These are phyloP conservation scores for Fusarium sp. DNA, from an alignment of 2,329 filamentous ascomycete species.

Conservation along the genomic window DNA sequence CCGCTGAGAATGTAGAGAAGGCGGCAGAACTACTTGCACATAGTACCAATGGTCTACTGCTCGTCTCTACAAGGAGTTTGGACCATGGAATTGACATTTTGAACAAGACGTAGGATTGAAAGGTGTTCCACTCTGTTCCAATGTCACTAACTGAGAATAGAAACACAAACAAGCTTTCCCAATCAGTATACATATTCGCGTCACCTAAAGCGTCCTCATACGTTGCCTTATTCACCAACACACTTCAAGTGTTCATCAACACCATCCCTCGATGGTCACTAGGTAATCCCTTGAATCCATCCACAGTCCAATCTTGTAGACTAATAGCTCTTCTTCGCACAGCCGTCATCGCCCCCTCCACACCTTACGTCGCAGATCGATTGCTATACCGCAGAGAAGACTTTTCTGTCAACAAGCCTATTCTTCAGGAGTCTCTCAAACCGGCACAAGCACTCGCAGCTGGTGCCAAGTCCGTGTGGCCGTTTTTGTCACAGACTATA, in stretches of 20 bases:
- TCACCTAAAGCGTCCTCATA: not conserved
- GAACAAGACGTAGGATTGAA: not conserved
- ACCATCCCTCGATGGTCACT: conserved; percentile 2
- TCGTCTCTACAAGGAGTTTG: not conserved
- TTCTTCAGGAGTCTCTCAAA: not conserved
- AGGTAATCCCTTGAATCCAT: not conserved
- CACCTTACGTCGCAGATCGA: not conserved
- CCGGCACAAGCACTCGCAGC: rapidly evolving
- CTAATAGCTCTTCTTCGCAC: not conserved
- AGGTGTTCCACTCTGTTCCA: no score
- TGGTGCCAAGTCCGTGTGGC: not conserved
- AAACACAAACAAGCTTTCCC: not conserved
- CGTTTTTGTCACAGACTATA: not conserved
- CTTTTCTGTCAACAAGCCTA: conserved; percentile 4
- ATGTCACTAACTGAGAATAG: not conserved
- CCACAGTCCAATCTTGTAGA: not conserved
- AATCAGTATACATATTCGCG: not conserved
- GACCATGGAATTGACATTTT: conserved; percentile 1
- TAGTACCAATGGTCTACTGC: not conserved
- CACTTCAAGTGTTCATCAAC: not conserved
- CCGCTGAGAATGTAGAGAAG: not conserved
- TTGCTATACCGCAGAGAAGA: conserved; percentile 3
- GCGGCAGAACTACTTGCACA: not conserved
- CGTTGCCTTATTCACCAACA: not conserved
- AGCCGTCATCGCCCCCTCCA: not conserved